Conservation (phyloP, 2,329 filamentous ascomycete genomes). For the Ascochyta clinopodiicola region DNA sequence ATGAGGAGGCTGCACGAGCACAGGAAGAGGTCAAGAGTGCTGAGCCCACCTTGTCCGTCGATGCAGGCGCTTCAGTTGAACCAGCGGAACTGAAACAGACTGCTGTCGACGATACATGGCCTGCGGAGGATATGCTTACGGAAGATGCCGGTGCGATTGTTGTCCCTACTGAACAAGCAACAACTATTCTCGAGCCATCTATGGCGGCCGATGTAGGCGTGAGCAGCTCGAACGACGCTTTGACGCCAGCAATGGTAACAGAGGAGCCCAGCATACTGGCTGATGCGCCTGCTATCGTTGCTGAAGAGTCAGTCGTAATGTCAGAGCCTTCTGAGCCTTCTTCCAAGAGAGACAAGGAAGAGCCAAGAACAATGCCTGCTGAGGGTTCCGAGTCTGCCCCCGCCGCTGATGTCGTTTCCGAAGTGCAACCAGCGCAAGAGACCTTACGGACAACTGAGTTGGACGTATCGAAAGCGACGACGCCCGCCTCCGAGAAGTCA, state of each 20-base stretch:
- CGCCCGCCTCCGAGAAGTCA: neutral
- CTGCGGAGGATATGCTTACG: conserved; percentile 9
- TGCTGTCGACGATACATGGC: conserved; percentile 7
- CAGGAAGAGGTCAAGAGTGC: neutral
- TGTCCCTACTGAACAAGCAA: conserved; percentile 2
- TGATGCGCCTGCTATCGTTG: neutral
- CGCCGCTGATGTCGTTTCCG: neutral
- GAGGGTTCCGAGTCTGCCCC: neutral
- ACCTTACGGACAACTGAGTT: neutral
- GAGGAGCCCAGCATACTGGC: neutral
- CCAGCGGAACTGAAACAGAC: neutral
- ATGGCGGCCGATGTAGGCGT: neutral
- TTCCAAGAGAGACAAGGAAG: conserved; percentile 30
- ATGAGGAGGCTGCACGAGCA: conserved; percentile 1
- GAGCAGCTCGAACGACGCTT: neutral
- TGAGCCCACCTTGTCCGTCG: neutral
- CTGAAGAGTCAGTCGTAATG: neutral
- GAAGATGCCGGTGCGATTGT: conserved; percentile 8
- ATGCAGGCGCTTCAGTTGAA: neutral
- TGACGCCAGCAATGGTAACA: neutral
- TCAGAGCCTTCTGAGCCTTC: conserved; percentile 16
- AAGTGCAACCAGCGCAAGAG: neutral
- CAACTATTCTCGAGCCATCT: neutral
- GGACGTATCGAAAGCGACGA: neutral
- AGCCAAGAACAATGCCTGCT: conserved; percentile 26